Percentiles rank a stretch among this genome's conserved stretches.
Conservation (phyloP, 1,284 basidiomycete genomes). For the Anthracocystis walkeri region DNA sequence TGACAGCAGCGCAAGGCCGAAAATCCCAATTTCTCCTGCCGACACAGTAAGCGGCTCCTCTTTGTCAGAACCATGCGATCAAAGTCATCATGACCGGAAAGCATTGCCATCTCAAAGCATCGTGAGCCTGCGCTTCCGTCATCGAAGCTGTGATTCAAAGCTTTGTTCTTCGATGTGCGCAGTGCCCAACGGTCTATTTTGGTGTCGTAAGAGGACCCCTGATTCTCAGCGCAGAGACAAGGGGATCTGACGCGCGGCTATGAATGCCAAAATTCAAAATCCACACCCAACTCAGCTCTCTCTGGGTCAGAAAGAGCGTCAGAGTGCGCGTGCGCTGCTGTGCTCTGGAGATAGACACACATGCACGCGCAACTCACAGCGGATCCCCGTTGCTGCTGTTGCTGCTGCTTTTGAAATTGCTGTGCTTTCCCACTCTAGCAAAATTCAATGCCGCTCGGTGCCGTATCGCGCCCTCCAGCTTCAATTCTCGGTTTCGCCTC, state of each 20-base stretch:
- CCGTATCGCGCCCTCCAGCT: conserved; percentile 1
- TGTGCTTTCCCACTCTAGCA: conserved; percentile 7
- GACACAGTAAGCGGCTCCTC: too few relatives aligned
- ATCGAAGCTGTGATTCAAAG: neutral
- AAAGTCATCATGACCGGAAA: neutral
- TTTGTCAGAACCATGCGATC: too few relatives aligned
- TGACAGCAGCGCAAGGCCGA: neutral
- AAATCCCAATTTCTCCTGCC: neutral
- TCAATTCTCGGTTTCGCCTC: conserved; percentile 8
- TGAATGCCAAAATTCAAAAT: neutral
- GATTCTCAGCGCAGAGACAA: neutral
- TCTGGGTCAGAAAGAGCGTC: too few relatives aligned
- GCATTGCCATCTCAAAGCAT: neutral
- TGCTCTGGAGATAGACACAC: neutral
- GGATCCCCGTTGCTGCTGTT: conserved; percentile 15
- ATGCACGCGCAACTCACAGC: conserved; percentile 15
- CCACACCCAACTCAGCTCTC: neutral
- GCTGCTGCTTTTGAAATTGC: neutral
- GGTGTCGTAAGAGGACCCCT: neutral
- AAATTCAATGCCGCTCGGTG: conserved; percentile 2
- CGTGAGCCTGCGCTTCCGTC: neutral
- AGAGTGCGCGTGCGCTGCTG: neutral
- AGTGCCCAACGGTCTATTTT: neutral
- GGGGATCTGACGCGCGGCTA: neutral
- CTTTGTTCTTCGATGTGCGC: conserved; percentile 1